These are phyloP conservation scores for Picocystis sp. DNA, from an alignment of 163 green algal species.

Conservation along the genomic window DNA sequence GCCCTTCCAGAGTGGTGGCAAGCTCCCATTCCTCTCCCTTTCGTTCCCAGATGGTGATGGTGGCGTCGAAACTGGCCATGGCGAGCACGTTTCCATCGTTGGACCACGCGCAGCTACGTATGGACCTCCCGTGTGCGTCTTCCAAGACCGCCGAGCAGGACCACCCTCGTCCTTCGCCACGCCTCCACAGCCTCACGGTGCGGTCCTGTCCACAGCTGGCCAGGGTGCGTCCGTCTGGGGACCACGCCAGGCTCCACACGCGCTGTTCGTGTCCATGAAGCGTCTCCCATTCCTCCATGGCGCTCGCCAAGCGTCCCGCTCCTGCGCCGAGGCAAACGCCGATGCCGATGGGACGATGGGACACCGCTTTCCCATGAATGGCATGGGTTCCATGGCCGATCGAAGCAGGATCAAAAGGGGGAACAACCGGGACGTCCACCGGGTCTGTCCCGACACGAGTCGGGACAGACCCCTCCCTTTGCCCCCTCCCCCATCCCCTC, in stretches of 20 bases:
- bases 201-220: slow-evolving; percentile 78
- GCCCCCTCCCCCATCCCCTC: no score
- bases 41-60: slow-evolving; percentile 64
- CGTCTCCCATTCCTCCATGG: slow-evolving; percentile 1
- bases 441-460: no score
- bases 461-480: no score
- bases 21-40: slow-evolving; percentile 42
- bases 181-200: slow-evolving; percentile 69
- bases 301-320: neutral
- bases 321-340: no score
- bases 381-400: no score
- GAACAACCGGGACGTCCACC: no score
- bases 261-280: slow-evolving; percentile 16
- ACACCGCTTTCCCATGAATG: no score
- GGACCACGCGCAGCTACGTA: slow-evolving; percentile 67
- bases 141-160: slow-evolving; percentile 58
- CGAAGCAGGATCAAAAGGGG: no score
- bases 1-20: slow-evolving; percentile 59
- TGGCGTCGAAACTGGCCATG: slow-evolving; percentile 81
- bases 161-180: slow-evolving; percentile 21
- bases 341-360: no score
- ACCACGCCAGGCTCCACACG: slow-evolving; percentile 70
- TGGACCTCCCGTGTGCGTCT: slow-evolving; percentile 34
- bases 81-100: slow-evolving; percentile 54
- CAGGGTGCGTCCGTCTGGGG: slow-evolving; percentile 48